Base-by-base conservation (phyloP, 805 yeast species). In the Sungouiozyma intestinalis region DNA sequence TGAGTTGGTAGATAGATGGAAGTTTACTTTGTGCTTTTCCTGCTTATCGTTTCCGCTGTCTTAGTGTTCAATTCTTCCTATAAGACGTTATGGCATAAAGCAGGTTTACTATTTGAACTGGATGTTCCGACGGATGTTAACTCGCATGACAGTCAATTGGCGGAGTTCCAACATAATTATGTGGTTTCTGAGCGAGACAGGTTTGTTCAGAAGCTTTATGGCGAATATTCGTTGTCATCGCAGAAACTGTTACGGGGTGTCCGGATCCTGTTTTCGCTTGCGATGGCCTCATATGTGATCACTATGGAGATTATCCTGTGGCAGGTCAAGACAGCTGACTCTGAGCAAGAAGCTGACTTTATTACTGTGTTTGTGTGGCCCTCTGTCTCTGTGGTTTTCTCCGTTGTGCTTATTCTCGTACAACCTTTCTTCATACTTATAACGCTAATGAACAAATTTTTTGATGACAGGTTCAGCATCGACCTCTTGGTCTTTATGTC, bases 291-390 rank as follows among this genome's bases (percentile, higher is more conserved):
- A 15, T 59, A 58, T 37, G 43, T 52, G 11, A 45, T 54, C 2
- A 49, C 62, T 2, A 49, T 60, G n/a, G 65, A 60, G 42, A 53
- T 61, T 32, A 53, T 59, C 3, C 42, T 60, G 13, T 57, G 63
- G 58, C 60, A 60, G 33, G 58, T 61, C 13, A 49, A 50, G 40
- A 49, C 51, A 5, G 53, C 55, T 14, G 57, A 53, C 36, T 34
- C 21, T 13, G 43, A 46, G 13, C 43, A 46, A 32, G 40, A 42
- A 7, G 55, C 47, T 3, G 52, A 52, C 33, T 47, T 52, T 27
- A 45, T 57, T 4, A 54, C 56, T 3, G 42, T 33, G 11, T 42
- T 43, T 20, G 41, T 58, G 8, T 61, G 65, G 65, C 62, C 62
- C 3, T 17, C 57, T 5, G 44, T 50, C 7, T 53, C 60, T 0